Base-by-base conservation (phyloP, 2,329 filamentous ascomycete genomes). In the Penicillium sp. region DNA sequence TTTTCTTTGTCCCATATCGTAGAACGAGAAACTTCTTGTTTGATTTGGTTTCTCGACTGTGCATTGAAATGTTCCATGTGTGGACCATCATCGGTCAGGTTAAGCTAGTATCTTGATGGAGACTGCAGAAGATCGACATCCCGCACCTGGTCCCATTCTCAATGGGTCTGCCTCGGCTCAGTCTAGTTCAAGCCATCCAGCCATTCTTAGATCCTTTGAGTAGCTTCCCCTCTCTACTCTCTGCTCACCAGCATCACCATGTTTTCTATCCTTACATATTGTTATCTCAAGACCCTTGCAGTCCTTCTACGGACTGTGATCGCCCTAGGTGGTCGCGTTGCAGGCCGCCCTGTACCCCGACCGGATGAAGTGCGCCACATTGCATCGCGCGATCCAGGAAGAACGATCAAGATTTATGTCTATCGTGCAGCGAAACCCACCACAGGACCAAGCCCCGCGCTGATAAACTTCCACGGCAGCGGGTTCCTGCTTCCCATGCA, bases 391-490 rank as follows among this genome's bases (percentile, higher is more conserved):
- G 74, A 77, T 49, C 40, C 61, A 10, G 55, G 62, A 13, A 67
- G 73, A 60, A 67, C 63, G 10, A 75, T 76, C 65, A 76, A 71
- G 63, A 68, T 64, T 24, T 70, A 77, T 66, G 56, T 76, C 56
- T 76, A 78, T 59, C 69, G 61, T 26, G 38, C 70, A 30, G 10
- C 61, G 30, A 35, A 55, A 19, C 55, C 63, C 30, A 56, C 54
- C 8, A 26, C 56, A 1, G 65, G 62, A 1, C 72, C 73, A 24
- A 64, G 65, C 1, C 74, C 75, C 2, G 68, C 77, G 1, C 67
- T 78, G 22, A 56, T 77, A 44, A 77, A 77, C 53, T 74, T 75
- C 35, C 72, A 77, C 28, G 75, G 75, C 9, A 75, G 75, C 49
- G 76, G 75, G 6, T 77, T 78, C 42, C 30, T 76, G 1, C 50